phyloP scores from a whole-genome alignment of 352 stramenopile genomes.

The Globisporangium abappressorium region DNA sequence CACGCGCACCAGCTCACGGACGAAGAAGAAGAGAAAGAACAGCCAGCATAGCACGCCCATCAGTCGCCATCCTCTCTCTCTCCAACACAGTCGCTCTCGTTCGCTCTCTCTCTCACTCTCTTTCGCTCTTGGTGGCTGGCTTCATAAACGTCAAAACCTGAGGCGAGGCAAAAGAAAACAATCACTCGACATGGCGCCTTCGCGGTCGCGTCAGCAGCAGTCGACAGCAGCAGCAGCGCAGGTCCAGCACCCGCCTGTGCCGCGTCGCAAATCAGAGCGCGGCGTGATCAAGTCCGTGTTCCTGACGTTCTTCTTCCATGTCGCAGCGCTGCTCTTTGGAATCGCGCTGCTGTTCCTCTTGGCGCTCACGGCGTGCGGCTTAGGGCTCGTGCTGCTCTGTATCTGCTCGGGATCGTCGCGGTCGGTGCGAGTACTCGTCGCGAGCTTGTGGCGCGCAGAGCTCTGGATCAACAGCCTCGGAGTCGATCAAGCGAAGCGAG shows the following conservation, averaged over 20 bases:
- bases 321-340: constrained; percentile 42
- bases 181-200: not conserved
- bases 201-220: constrained; percentile 3
- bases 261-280: constrained; percentile 12
- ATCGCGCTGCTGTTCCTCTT: constrained; percentile 36
- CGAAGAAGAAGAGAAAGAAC: not conserved
- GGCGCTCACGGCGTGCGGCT: constrained; percentile 28
- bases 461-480: constrained; percentile 41
- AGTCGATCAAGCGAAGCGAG: constrained; percentile 18
- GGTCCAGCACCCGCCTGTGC: not conserved
- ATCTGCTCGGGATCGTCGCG: constrained; percentile 34
- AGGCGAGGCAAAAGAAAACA: not conserved
- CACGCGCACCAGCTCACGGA: not conserved
- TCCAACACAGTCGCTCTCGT: not conserved
- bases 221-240: not conserved
- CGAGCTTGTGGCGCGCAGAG: constrained; percentile 56
- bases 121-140: not conserved
- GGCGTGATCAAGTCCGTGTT: constrained; percentile 35
- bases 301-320: constrained; percentile 53
- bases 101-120: constrained; percentile 1
- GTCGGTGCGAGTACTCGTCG: constrained; percentile 38
- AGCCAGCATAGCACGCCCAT: not conserved
- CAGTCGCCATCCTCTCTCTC: not conserved
- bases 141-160: not conserved
- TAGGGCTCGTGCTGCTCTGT: constrained; percentile 49